Evolutionary conservation across 2,329 filamentous ascomycete species (phyloP), one percentile per base, ranked within the genome.

Genomic region (Dactylella cylindrospora): DNA sequence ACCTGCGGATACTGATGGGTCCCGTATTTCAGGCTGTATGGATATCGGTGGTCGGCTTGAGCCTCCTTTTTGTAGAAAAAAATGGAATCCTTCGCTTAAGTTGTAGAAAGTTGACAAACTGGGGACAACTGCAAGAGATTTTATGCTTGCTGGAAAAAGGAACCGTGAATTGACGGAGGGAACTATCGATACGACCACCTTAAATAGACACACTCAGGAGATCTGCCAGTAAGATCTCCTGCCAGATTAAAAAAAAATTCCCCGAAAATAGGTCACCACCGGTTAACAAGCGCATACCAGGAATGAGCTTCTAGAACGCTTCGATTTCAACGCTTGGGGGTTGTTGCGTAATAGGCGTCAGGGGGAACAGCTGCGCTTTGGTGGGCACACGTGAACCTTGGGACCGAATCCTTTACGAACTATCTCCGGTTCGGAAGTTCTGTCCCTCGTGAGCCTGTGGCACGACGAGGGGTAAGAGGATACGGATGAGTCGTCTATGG

Each of bases 21-120:
- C 5, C 13, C 17, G 33, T 41, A 31, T 35, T 51, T 41, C 47
- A 51, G 47, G 47, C 47, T 51, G 47, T 22, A 51, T 23, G 15
- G 15, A 19, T 38, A 38, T 38, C 33, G 33, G n/a, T n/a, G n/a
- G n/a, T n/a, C n/a, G n/a, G n/a, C n/a, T n/a, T n/a, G 28, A 31
- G 41, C 28, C 29, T 45, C 41, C 41, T 45, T 45, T 23, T 33
- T 31, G 19, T 28, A 31, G 19, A 25, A 45, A 28, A 28, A 45
- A 45, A 28, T 33, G 33, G 17, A 35, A 45, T 25, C 26, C 40
- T n/a, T n/a, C 25, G 19, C 28, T 33, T 19, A 28, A 12, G 26
- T 25, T 17, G 25, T 45, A 31, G 28, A 45, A 33, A 31, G n/a
- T n/a, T n/a, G n/a, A n/a, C n/a, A n/a, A 38, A 38, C 33, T 19